phyloP scores from a whole-genome alignment of 2,329 filamentous ascomycete genomes.

The Neobulgaria alba region DNA sequence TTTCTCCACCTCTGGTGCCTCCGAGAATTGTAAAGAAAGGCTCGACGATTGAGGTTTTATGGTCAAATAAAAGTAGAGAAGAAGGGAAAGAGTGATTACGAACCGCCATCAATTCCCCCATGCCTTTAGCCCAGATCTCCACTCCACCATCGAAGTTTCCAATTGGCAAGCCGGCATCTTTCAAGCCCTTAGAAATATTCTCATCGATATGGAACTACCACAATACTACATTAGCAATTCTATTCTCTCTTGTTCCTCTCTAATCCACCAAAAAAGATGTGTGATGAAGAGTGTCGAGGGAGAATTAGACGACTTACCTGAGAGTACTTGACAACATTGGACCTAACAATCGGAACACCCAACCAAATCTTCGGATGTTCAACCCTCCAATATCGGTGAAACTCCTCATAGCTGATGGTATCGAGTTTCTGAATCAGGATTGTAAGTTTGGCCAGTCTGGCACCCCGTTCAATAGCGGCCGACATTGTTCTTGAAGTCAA shows the following conservation, averaged over 20 bases:
- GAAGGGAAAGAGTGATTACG: no score
- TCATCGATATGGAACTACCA: background rate
- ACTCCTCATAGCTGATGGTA: slow-evolving; percentile 1
- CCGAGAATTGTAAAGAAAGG: no score
- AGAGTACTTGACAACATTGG: slow-evolving; percentile 2
- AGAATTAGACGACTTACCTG: background rate
- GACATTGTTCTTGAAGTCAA: no score
- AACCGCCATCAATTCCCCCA: slow-evolving; percentile 3
- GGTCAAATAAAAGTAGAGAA: no score
- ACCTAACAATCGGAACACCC: background rate
- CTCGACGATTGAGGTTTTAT: no score
- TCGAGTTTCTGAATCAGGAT: slow-evolving; percentile 4
- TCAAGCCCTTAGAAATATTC: background rate
- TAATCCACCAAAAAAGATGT: no score
- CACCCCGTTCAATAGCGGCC: no score
- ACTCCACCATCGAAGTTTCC: slow-evolving; percentile 4
- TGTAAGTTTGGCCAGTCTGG: background rate
- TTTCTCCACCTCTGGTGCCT: no score
- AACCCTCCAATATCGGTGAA: slow-evolving; percentile 1
- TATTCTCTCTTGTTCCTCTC: no score
- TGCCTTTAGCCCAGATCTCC: slow-evolving; percentile 1
- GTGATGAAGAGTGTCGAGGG: no score
- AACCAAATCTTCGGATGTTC: slow-evolving; percentile 4
- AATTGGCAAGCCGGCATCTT: background rate
- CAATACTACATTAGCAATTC: no score